phyloP scores from a whole-genome alignment of 225 moss, liverwort and hornwort genomes.

The Sphagnum tenellum region DNA sequence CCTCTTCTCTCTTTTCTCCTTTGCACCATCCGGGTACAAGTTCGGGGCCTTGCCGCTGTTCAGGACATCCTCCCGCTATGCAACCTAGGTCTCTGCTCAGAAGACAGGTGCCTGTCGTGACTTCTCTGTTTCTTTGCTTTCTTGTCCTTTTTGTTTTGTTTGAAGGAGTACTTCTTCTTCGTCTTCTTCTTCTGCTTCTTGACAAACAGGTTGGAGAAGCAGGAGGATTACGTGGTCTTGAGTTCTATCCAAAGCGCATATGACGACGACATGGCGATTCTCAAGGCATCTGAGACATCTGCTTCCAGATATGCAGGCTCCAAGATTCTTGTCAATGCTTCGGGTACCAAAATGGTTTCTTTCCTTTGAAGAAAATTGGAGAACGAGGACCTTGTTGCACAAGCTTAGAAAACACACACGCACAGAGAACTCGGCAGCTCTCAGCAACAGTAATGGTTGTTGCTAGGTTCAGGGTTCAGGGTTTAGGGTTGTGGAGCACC shows the following conservation, averaged over 20 bases:
- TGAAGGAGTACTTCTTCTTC: no score
- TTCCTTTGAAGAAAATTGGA: not conserved
- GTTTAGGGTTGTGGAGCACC: no score
- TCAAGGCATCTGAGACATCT: slow-evolving; percentile 36
- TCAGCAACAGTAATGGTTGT: not conserved
- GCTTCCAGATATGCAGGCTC: slow-evolving; percentile 56
- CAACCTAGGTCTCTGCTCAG: no score
- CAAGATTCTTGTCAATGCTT: slow-evolving; percentile 58
- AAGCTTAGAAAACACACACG: not conserved
- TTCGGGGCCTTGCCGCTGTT: no score
- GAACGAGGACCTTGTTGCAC: not conserved
- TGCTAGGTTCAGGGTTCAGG: not conserved
- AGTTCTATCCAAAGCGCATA: slow-evolving; percentile 25
- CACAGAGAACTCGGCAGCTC: not conserved
- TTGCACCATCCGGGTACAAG: no score
- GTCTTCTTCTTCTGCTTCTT: no score
- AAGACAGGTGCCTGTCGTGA: no score
- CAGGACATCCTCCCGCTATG: no score
- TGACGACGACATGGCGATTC: slow-evolving; percentile 59
- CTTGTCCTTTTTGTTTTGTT: no score
- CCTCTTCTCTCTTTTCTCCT: no score
- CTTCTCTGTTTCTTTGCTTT: no score
- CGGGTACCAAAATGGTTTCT: slow-evolving; percentile 18
- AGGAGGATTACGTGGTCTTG: slow-evolving; percentile 5
- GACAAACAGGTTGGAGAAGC: no score